A percentile compares a stretch with the other conserved stretches of the same genome.
These are phyloP conservation scores for Tricholoma bakamatsutake DNA, from an alignment of 768 basidiomycete species.

Conservation along the genomic window DNA sequence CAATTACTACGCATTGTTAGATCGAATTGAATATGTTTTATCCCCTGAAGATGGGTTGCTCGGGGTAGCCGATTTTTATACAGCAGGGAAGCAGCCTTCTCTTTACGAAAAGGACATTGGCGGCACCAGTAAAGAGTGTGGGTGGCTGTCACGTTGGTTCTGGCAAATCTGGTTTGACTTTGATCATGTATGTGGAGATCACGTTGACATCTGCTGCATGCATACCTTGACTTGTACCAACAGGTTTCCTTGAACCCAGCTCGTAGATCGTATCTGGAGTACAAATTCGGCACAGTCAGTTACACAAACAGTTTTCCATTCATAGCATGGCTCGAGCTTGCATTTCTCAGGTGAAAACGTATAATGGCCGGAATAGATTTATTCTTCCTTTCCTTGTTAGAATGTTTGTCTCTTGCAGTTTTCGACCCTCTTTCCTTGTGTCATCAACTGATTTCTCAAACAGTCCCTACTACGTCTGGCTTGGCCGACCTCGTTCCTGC, in stretches of 20 bases:
- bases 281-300: constrained; percentile 67
- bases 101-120: constrained; percentile 59
- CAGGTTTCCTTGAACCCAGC: constrained; percentile 47
- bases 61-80: constrained; percentile 73
- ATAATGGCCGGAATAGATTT: constrained; percentile 69
- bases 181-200: constrained; percentile 33
- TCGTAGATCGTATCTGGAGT: constrained; percentile 68
- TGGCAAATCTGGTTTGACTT: constrained; percentile 72
- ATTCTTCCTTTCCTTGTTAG: constrained; percentile 60
- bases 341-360: constrained; percentile 45
- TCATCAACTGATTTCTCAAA: background rate
- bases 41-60: constrained; percentile 54
- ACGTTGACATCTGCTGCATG: background rate
- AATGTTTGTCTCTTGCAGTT: constrained; percentile 32
- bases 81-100: constrained; percentile 47
- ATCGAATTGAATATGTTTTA: constrained; percentile 61
- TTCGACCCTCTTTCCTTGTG: background rate
- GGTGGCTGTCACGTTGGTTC: constrained; percentile 69
- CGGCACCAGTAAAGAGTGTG: constrained; percentile 50
- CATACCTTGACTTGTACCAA: background rate
- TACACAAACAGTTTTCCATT: background rate
- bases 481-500: constrained; percentile 60
- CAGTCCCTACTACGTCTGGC: constrained; percentile 71
- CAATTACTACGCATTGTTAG: constrained; percentile 59
- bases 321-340: background rate